Conservation (phyloP, 805 yeast species). For the Candida nitratophila region DNA sequence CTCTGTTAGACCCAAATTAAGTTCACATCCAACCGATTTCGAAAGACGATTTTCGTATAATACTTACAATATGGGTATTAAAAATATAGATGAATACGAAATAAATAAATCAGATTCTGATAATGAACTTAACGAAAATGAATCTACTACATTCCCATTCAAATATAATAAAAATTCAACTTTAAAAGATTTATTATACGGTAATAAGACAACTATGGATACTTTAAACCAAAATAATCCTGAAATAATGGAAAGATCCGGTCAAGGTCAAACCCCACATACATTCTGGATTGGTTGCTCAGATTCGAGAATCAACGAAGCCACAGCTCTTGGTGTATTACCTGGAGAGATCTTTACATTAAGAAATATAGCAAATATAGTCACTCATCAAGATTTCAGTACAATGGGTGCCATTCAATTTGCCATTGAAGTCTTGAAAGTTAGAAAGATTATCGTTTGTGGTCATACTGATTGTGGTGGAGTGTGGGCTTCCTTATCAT, state of each 20-base stretch:
- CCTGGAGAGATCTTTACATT: conserved; percentile 92
- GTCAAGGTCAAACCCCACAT: conserved; percentile 85
- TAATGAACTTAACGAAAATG: not conserved
- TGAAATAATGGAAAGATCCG: conserved; percentile 54
- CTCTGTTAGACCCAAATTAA: no score
- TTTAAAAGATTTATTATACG: conserved; percentile 38
- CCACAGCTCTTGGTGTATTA: conserved; percentile 58
- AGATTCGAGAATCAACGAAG: conserved; percentile 84
- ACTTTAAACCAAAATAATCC: conserved; percentile 45
- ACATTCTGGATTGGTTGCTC: conserved; percentile 93
- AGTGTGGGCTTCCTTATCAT: conserved; percentile 67
- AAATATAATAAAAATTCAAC: conserved; percentile 41
- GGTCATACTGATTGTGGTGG: conserved; percentile 98
- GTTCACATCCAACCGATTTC: not conserved
- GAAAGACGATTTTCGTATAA: not conserved
- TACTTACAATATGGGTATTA: conserved; percentile 16
- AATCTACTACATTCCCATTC: conserved; percentile 26
- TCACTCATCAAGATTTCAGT: conserved; percentile 64
- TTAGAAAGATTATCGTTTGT: conserved; percentile 74
- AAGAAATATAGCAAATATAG: conserved; percentile 79
- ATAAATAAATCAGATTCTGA: not conserved
- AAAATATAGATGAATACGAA: conserved; percentile 18
- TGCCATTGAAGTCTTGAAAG: conserved; percentile 79
- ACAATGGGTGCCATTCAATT: conserved; percentile 78
- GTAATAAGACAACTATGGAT: conserved; percentile 41